These are phyloP conservation scores for Prunus kanzakura DNA, from an alignment of 306 rosid genomes.

Conservation along the genomic window DNA sequence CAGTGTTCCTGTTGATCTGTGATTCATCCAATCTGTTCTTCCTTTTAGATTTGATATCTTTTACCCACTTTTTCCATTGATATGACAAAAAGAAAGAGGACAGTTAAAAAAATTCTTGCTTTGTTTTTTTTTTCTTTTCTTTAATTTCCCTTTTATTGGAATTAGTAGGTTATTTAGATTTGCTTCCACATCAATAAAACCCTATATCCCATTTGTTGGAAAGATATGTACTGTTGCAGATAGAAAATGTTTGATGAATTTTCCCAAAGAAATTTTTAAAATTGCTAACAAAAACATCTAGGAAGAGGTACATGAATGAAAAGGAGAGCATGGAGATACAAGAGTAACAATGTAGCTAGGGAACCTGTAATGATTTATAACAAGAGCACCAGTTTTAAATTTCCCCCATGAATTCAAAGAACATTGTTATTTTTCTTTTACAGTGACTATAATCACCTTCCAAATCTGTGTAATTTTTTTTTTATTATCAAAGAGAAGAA, in stretches of 20 bases:
- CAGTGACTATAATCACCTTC: no score
- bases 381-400: no score
- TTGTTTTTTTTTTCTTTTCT: no score
- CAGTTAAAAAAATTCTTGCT: not conserved
- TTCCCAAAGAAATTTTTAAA: not conserved
- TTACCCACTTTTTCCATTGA: not conserved
- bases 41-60: not conserved
- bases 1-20: no score
- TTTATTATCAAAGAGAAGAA: no score
- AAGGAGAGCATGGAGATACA: no score
- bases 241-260: not conserved
- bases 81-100: not conserved
- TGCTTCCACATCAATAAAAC: not conserved
- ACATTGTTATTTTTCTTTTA: no score
- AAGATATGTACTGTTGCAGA: not conserved
- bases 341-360: no score
- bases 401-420: no score
- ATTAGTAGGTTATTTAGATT: not conserved
- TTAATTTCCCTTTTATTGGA: not conserved
- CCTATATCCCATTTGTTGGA: not conserved
- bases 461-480: no score
- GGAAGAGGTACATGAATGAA: no score
- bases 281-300: not conserved
- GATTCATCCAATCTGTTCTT: not conserved
- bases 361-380: no score